Evolutionary conservation across 108 stramenopile species (phyloP).

Genomic region (Nannochloropsis gaditana): DNA sequence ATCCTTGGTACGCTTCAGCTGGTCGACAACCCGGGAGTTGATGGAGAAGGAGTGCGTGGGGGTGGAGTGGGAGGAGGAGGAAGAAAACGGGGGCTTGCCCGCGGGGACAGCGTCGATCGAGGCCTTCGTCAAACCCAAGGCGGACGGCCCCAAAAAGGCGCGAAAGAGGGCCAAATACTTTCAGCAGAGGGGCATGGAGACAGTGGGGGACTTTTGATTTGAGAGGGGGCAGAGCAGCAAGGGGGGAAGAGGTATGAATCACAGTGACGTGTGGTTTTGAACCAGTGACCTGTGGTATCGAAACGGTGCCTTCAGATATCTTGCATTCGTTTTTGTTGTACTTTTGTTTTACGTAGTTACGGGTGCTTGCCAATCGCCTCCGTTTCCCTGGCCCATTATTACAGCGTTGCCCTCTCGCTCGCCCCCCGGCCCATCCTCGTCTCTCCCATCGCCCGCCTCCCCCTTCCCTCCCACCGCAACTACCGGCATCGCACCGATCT

Average conservation of each 20-base stretch:
- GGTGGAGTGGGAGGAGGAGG: slow-evolving; percentile 22
- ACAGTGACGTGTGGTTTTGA: neutral
- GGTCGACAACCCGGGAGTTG: slow-evolving; percentile 51
- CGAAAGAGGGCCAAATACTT: slow-evolving; percentile 20
- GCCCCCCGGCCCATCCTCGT: neutral
- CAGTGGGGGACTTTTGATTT: neutral
- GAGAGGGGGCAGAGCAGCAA: neutral
- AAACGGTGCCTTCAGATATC: too few species aligned
- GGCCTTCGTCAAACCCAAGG: neutral
- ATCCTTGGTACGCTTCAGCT: slow-evolving; percentile 51
- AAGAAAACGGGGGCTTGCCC: slow-evolving; percentile 10
- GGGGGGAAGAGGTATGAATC: neutral
- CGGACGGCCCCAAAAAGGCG: neutral
- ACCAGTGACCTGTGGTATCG: too few species aligned
- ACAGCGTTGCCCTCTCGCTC: neutral
- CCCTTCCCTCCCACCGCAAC: neutral
- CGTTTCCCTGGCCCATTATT: neutral
- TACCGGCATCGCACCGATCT: neutral
- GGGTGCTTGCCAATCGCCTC: neutral
- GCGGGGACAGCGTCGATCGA: slow-evolving; percentile 14
- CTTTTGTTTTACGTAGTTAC: too few species aligned
- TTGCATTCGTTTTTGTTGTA: too few species aligned
- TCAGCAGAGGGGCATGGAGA: neutral
- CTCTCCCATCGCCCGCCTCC: neutral
- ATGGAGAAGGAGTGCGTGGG: slow-evolving; percentile 33